Percentiles rank a stretch among this genome's conserved stretches.
phyloP scores from a whole-genome alignment of 2,329 filamentous ascomycete species.

The Pezicula rhizophila region DNA sequence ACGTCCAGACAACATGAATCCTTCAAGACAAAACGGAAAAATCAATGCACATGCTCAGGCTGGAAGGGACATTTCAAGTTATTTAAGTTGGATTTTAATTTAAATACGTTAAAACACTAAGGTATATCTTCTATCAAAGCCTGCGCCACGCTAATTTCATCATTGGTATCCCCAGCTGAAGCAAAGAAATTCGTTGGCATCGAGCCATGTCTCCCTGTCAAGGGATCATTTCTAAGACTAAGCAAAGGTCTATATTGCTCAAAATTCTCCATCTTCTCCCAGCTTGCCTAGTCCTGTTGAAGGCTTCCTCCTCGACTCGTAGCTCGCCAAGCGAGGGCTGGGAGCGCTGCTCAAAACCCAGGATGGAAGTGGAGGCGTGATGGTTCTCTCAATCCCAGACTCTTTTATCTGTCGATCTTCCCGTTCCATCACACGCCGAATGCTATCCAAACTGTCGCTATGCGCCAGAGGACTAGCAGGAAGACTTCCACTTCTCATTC shows the following conservation, averaged over 20 bases:
- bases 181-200: conserved; percentile 24
- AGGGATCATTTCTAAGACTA: conserved; percentile 5
- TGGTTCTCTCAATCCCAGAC: conserved; percentile 34
- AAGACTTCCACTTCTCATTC: conserved; percentile 51
- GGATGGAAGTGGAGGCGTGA: conserved; percentile 56
- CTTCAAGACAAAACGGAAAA: background rate
- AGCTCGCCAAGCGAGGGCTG: conserved; percentile 42
- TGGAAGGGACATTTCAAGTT: background rate
- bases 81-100: conserved; percentile 1
- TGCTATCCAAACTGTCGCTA: conserved; percentile 43
- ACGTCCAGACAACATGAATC: too few relatives aligned
- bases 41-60: too few relatives aligned
- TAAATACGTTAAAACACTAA: conserved; percentile 20
- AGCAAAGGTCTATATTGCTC: background rate
- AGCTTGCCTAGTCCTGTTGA: conserved; percentile 15
- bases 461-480: conserved; percentile 45
- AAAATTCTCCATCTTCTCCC: conserved; percentile 14
- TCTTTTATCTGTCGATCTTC: conserved; percentile 22
- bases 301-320: conserved; percentile 27
- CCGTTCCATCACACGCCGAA: conserved; percentile 18
- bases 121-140: conserved; percentile 19
- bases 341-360: conserved; percentile 52
- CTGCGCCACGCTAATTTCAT: conserved; percentile 24
- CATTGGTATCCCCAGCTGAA: conserved; percentile 25
- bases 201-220: conserved; percentile 15